These are phyloP conservation scores for Talaromyces sp. DNA, from an alignment of 2,329 filamentous ascomycete genomes.

Conservation along the genomic window DNA sequence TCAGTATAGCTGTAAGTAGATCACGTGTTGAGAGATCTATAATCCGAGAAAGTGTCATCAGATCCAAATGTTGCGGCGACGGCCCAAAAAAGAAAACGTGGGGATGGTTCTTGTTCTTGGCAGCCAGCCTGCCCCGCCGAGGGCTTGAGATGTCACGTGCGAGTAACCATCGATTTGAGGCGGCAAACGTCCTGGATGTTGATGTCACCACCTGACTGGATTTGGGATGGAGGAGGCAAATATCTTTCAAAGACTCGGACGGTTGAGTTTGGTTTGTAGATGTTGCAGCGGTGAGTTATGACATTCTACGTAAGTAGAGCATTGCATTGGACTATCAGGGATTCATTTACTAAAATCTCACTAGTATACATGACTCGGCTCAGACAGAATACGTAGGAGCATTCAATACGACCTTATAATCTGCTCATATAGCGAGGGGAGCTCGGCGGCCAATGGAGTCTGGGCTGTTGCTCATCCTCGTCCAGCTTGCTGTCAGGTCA, in stretches of 20 bases:
- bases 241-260: not conserved
- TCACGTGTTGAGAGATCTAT: too few relatives aligned
- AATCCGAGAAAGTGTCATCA: not conserved
- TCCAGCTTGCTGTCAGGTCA: not conserved
- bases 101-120: conserved; percentile 11
- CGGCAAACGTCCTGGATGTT: not conserved
- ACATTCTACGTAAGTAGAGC: not conserved
- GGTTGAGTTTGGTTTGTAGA: not conserved
- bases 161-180: not conserved
- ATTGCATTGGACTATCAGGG: not conserved
- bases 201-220: conserved; percentile 1
- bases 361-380: conserved; percentile 5
- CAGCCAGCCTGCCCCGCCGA: not conserved
- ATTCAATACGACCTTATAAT: not conserved
- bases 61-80: not conserved
- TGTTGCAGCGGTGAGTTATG: not conserved
- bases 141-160: conserved; percentile 10
- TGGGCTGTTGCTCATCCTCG: not conserved
- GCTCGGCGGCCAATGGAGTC: not conserved
- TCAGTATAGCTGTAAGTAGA: not conserved
- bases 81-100: conserved; percentile 12
- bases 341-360: not conserved
- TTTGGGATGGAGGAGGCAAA: not conserved
- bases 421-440: not conserved
- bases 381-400: too few relatives aligned